Conservation (phyloP, 208 protist genomes). For the Angomonas deanei region DNA sequence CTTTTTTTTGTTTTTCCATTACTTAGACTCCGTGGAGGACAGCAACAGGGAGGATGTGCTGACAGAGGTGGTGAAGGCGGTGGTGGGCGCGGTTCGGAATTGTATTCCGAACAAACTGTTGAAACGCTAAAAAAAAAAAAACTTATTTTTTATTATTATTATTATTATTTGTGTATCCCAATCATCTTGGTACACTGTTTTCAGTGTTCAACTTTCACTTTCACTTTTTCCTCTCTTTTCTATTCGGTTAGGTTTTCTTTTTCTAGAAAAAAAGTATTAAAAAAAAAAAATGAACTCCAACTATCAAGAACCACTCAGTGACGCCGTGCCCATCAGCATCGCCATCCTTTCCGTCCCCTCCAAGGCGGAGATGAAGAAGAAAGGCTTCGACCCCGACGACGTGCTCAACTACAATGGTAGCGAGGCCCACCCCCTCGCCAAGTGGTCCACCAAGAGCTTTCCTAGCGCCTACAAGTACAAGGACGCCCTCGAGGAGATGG, state of each 20-base stretch:
- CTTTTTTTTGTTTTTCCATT: conserved; percentile 8
- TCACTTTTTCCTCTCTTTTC: background rate
- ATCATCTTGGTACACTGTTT: background rate
- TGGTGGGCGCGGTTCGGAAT: too few relatives aligned
- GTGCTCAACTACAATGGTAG: conserved; percentile 41
- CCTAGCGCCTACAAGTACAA: conserved; percentile 55
- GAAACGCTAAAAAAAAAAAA: conserved; percentile 6
- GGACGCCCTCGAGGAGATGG: conserved; percentile 51
- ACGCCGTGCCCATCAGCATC: conserved; percentile 65
- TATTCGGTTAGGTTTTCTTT: conserved; percentile 6
- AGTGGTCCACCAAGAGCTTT: conserved; percentile 58
- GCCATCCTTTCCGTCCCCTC: conserved; percentile 55
- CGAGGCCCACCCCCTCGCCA: conserved; percentile 66
- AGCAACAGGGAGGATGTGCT: too few relatives aligned
- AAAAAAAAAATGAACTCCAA: conserved; percentile 35
- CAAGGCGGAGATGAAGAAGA: conserved; percentile 61
- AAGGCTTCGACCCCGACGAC: conserved; percentile 59
- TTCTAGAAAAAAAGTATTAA: conserved; percentile 3
- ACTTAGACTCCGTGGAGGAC: background rate
- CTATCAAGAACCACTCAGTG: conserved; percentile 36
- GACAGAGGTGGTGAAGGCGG: too few relatives aligned
- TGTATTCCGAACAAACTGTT: background rate
- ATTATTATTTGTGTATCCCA: background rate
- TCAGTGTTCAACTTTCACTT: too few relatives aligned
- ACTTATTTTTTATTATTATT: background rate